Conservation (phyloP, 2,329 filamentous ascomycete genomes). For the Macrophomina tecta region DNA sequence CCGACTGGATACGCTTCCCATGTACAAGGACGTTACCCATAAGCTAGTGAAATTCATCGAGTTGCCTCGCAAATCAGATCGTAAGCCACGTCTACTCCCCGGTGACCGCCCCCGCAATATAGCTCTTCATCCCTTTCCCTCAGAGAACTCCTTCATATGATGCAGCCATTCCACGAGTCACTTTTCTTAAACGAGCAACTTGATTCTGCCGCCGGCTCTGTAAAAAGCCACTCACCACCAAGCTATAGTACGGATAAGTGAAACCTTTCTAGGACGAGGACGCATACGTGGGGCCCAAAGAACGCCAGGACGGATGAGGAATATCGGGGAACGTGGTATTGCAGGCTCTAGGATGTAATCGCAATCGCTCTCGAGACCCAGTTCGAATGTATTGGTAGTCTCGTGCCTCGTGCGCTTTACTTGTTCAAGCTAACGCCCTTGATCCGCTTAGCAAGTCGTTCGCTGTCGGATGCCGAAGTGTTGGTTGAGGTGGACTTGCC, state of each 20-base stretch:
- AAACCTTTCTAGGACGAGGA: too few relatives aligned
- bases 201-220: background rate
- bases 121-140: background rate
- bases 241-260: too few relatives aligned
- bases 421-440: slow-evolving; percentile 63
- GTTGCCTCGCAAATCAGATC: background rate
- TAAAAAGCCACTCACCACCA: background rate
- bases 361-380: background rate
- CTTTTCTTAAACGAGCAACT: background rate
- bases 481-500: slow-evolving; percentile 17
- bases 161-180: background rate
- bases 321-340: background rate
- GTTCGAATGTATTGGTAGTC: too few relatives aligned
- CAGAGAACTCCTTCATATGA: background rate
- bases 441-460: slow-evolving; percentile 69
- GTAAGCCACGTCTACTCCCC: background rate
- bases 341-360: background rate
- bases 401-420: slow-evolving; percentile 2
- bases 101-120: background rate
- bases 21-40: background rate
- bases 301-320: background rate
- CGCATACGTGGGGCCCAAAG: background rate
- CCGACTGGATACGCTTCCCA: background rate
- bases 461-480: slow-evolving; percentile 53
- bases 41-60: background rate